Conservation (phyloP, 352 stramenopile genomes). For the Pythium rishiriense region DNA sequence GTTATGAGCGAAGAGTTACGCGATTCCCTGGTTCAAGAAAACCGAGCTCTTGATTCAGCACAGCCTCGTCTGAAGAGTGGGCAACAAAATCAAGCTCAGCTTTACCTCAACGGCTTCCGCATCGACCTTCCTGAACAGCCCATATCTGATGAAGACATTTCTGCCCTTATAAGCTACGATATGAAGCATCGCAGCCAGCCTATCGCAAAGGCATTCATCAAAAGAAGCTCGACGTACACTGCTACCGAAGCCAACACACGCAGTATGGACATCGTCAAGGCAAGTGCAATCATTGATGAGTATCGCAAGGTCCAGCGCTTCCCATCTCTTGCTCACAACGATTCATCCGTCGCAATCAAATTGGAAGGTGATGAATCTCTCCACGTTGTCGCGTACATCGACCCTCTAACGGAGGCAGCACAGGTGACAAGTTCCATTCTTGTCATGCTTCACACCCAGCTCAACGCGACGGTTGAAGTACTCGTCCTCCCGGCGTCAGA, state of each 20-base stretch:
- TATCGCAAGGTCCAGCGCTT: slow-evolving; percentile 58
- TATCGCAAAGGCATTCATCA: slow-evolving; percentile 72
- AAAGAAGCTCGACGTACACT: slow-evolving; percentile 49
- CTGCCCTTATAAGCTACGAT: slow-evolving; percentile 67
- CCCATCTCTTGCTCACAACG: slow-evolving; percentile 34
- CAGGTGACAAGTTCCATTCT: slow-evolving; percentile 90
- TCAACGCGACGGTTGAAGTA: slow-evolving; percentile 73
- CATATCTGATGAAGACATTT: slow-evolving; percentile 63
- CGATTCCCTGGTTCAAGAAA: slow-evolving; percentile 37
- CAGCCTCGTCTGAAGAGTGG: slow-evolving; percentile 30
- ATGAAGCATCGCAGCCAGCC: slow-evolving; percentile 68
- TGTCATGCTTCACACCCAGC: slow-evolving; percentile 66
- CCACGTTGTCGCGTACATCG: slow-evolving; percentile 78
- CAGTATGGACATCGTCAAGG: slow-evolving; percentile 77
- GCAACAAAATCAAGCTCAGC: slow-evolving; percentile 31
- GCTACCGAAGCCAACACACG: slow-evolving; percentile 49
- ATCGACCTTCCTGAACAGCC: slow-evolving; percentile 54
- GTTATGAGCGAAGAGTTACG: not conserved
- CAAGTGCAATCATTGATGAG: slow-evolving; percentile 76
- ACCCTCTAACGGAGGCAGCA: slow-evolving; percentile 88
- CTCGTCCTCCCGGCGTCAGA: slow-evolving; percentile 65
- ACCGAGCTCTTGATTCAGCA: slow-evolving; percentile 40
- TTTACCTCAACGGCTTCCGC: slow-evolving; percentile 75
- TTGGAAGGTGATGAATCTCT: slow-evolving; percentile 54
- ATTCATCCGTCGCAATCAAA: slow-evolving; percentile 38